Base-by-base conservation (phyloP, 257 asterid species). In the Avicennia marina region DNA sequence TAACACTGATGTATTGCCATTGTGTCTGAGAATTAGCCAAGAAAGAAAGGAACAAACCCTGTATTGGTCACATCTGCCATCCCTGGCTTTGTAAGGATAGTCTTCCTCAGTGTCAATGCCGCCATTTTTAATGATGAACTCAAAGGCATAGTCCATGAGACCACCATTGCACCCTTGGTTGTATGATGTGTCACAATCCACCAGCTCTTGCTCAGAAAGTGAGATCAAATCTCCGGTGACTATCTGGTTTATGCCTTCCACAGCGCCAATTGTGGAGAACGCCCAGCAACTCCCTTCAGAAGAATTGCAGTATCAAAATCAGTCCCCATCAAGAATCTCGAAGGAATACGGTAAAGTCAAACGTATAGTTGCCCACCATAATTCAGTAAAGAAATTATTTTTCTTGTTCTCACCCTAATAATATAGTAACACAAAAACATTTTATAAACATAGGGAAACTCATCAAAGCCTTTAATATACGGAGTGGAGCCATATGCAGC, bases 251-350 rank as follows among this genome's bases (percentile, higher is more conserved):
- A 82, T 75, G 11, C 84, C 80, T 62, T 82, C 90, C 48, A 79
- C 81, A 4, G 84, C 61, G 24, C 67, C 84, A 53, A 82, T 58
- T 1, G 90, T 73, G 17, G 90, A 82, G 66, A 82, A 82, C 2
- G 90, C 90, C 90, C 90, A 82, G 62, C 90, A 82, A 69, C 90
- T 82, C 71, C 90, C 90, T 82, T 44, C 26, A 46, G n/a, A n/a
- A 67, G 17, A 15, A 4, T 42, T 33, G 21, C 16, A 57, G 26
- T 5, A 62, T 29, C 8, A 29, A 13, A 0, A 25, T 45, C 55
- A 8, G 17, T 56, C 25, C 24, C 24, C 2, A 15, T 25, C 40
- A 39, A 9, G 19, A 24, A n/a, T 40, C 51, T 6, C 2, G 5
- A 42, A n/a, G n/a, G n/a, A n/a, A n/a, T n/a, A n/a, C n/a, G n/a